phyloP scores from a whole-genome alignment of 495 filamentous ascomycete genomes.

The Lasiosphaeria miniovina region DNA sequence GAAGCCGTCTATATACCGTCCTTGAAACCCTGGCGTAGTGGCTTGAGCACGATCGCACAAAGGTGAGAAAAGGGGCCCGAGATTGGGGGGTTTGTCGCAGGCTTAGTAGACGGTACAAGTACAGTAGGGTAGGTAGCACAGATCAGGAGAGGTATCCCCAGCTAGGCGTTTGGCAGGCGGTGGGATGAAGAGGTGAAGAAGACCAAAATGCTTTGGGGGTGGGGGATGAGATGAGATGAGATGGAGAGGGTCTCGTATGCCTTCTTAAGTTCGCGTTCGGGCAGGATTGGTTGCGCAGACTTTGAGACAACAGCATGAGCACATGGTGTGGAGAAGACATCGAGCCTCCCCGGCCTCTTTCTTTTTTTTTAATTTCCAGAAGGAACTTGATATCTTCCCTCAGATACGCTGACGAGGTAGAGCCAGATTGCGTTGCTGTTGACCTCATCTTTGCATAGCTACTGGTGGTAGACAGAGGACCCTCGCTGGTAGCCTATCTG shows the following conservation, averaged over 20 bases:
- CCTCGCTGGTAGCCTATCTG: conserved; percentile 22
- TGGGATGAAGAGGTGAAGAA: conserved; percentile 8
- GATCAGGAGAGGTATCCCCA: conserved; percentile 9
- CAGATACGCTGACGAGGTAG: conserved; percentile 16
- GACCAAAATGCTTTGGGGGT: conserved; percentile 7
- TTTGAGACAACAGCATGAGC: conserved; percentile 33
- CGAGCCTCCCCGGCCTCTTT: conserved; percentile 19
- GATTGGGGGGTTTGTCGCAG: conserved; percentile 14
- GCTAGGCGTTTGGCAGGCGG: conserved; percentile 3
- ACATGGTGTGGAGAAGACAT: conserved; percentile 29
- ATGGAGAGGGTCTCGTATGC: conserved; percentile 22
- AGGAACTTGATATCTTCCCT: conserved; percentile 20
- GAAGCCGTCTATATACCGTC: conserved; percentile 23
- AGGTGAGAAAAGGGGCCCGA: conserved; percentile 13
- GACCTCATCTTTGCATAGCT: conserved; percentile 11
- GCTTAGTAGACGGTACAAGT: conserved; percentile 19
- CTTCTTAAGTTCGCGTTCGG: conserved; percentile 28
- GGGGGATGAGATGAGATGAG: conserved; percentile 3
- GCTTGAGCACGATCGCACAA: conserved; percentile 28
- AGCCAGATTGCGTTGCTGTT: conserved; percentile 25
- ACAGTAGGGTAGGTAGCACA: conserved; percentile 20
- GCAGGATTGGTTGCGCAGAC: conserved; percentile 28
- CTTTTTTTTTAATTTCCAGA: conserved; percentile 26
- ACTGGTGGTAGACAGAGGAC: conserved; percentile 11
- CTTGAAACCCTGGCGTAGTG: conserved; percentile 22